Evolutionary conservation across 2,329 filamentous ascomycete species (phyloP), one percentile per base, ranked within the genome.

Genomic region (Nothomitra cinnamomea): DNA sequence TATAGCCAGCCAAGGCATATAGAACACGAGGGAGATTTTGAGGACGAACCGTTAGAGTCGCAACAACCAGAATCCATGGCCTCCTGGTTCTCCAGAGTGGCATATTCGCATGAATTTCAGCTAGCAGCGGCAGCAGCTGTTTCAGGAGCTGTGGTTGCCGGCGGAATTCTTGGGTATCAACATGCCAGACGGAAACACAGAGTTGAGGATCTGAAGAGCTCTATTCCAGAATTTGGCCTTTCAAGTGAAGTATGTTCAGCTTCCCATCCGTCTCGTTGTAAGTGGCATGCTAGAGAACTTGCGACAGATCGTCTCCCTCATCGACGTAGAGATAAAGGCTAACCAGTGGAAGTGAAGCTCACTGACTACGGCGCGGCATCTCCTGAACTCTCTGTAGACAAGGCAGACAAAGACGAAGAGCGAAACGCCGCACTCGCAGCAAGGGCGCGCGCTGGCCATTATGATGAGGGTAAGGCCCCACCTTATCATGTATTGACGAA

Each of bases 391-490:
- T 65, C 43, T 21, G 35, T 49, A 21, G 22, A 22, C 22, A 62
- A 67, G 13, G 62, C 69, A 41, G 78, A 80, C 61, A 77, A 77
- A 58, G 80, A 83, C 63, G 80, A 83, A 63, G 67, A 72, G 21
- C 73, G 78, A 25, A 79, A 79, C 61, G 70, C 75, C 55, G 71
- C 70, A 2, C 70, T 83, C 13, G 80, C 79, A 1, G 70, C 70
- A 35, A 73, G 79, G 17, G 80, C 80, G 0, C 78, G 79, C 57
- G 72, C 74, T 58, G 79, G 79, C 21, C 78, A 82, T 60, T 83
- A 82, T 57, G 78, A 82, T 64, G 77, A 82, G 59, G 76, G 75
- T 76, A 61, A 51, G 58, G 17, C 36, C 17, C n/a, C 13, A 35
- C 22, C 22, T 21, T 10, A 3, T 8, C 36, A 3, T 6, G 2